These are phyloP conservation scores for Schwanniomyces yamadae DNA, from an alignment of 805 yeast species.

Conservation along the genomic window DNA sequence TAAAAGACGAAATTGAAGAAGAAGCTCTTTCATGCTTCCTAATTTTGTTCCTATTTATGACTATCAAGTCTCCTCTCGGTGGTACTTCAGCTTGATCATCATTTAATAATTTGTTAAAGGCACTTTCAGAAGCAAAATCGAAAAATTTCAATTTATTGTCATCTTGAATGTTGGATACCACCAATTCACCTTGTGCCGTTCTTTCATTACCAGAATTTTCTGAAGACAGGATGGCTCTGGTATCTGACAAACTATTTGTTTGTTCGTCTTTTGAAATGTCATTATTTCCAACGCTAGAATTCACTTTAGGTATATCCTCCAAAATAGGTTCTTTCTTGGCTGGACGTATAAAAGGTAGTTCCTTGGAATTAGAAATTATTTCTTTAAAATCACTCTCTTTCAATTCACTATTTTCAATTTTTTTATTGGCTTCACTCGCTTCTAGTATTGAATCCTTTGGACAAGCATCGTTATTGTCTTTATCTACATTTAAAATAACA, in stretches of 20 bases:
- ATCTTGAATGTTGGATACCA: too few relatives aligned
- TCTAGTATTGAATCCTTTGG: not conserved
- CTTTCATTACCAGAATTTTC: too few relatives aligned
- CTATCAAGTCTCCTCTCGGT: constrained; percentile 22
- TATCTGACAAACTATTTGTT: too few relatives aligned
- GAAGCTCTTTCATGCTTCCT: constrained; percentile 16
- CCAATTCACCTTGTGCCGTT: too few relatives aligned
- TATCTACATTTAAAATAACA: not conserved
- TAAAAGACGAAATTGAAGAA: constrained; percentile 19
- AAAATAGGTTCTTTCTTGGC: too few relatives aligned
- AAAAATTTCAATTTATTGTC: constrained; percentile 3
- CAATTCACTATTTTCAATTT: not conserved
- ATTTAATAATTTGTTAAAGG: constrained; percentile 15
- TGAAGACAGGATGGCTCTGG: too few relatives aligned
- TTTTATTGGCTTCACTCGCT: too few relatives aligned
- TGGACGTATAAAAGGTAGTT: too few relatives aligned
- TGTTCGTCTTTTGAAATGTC: too few relatives aligned
- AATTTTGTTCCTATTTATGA: constrained; percentile 12
- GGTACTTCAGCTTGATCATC: constrained; percentile 23
- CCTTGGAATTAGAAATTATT: not conserved
- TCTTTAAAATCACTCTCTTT: not conserved
- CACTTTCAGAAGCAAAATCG: constrained; percentile 11
- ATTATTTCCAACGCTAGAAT: too few relatives aligned
- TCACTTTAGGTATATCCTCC: too few relatives aligned
- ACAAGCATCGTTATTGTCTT: not conserved